Evolutionary conservation across 2,329 filamentous ascomycete genomes (phyloP).

Genomic region (Didymella arachidicola): DNA sequence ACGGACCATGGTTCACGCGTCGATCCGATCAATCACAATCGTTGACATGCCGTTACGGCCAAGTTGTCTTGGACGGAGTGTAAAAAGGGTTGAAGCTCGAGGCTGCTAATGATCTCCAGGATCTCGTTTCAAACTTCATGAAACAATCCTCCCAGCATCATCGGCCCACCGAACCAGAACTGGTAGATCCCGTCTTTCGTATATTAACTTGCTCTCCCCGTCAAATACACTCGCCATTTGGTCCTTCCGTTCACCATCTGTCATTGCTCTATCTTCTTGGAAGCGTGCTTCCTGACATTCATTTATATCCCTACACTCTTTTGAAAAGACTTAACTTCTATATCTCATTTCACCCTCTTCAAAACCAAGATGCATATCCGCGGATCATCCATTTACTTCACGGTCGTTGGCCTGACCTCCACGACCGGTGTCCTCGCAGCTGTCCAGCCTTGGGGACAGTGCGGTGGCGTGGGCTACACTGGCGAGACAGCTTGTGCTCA

Average conservation of each 20-base stretch:
- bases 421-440: constrained; percentile 41
- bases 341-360: not conserved
- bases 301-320: constrained; percentile 23
- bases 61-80: not conserved
- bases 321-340: constrained; percentile 30
- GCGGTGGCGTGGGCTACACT: constrained; percentile 53
- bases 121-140: constrained; percentile 30
- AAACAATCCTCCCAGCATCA: constrained; percentile 15
- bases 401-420: constrained; percentile 37
- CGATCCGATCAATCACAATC: not conserved
- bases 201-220: constrained; percentile 10
- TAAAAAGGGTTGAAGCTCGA: constrained; percentile 1
- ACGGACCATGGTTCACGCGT: not conserved
- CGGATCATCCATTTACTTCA: constrained; percentile 35
- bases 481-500: constrained; percentile 52
- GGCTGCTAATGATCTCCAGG: constrained; percentile 35
- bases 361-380: constrained; percentile 33
- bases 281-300: constrained; percentile 37
- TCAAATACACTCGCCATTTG: constrained; percentile 9
- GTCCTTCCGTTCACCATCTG: constrained; percentile 18
- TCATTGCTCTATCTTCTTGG: constrained; percentile 18
- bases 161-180: constrained; percentile 17
- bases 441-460: constrained; percentile 53
- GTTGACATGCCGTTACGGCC: not conserved
- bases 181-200: constrained; percentile 13